Evolutionary conservation across 371 early-diverging fungal species (phyloP), one percentile per base, ranked within the genome.

Genomic region (Actinomortierella ambigua): DNA sequence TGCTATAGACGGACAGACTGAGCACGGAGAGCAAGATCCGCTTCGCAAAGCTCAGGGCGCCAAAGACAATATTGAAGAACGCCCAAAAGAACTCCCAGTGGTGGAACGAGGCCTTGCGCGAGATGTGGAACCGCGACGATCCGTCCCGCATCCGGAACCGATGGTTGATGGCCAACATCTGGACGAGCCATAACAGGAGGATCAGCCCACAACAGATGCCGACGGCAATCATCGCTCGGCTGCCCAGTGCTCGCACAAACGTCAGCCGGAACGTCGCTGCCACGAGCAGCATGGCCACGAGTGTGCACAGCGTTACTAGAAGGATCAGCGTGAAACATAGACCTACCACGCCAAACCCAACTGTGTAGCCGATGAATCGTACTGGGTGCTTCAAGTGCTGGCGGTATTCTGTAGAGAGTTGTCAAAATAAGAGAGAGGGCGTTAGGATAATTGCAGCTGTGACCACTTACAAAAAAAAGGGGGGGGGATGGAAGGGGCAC

Each of bases 21-120:
- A 73, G 46, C 13, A 73, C 53, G 3, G 59, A 55, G 7, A 73
- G 48, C 15, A 60, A 28, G 23, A 73, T 63, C 6, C 73, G 59
- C 40, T 73, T 73, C 28, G 44, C 66, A 63, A 73, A 73, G 18
- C 66, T 57, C 22, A 73, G 57, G 4, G 73, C 73, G 1, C 73
- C 73, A 66, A 73, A 73, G 50, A 73, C 73, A 20, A 73, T 73
- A 22, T 73, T 73, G 61, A 73, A 73, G 42, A 73, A 73, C 26
- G 73, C 73, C 73, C 73, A 73, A 53, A 63, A 73, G 55, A 73
- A 73, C 43, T 73, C 73, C 73, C 73, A 73, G 11, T 73, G 73
- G 27, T 73, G 63, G 44, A 73, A 73, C 3, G 56, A 44, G 0
- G 73, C 63, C 26, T 73, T 66, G 24, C 58, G 67, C 24, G 67